Conservation (phyloP, 2,329 filamentous ascomycete species). For the Trichoderma asperellum region DNA sequence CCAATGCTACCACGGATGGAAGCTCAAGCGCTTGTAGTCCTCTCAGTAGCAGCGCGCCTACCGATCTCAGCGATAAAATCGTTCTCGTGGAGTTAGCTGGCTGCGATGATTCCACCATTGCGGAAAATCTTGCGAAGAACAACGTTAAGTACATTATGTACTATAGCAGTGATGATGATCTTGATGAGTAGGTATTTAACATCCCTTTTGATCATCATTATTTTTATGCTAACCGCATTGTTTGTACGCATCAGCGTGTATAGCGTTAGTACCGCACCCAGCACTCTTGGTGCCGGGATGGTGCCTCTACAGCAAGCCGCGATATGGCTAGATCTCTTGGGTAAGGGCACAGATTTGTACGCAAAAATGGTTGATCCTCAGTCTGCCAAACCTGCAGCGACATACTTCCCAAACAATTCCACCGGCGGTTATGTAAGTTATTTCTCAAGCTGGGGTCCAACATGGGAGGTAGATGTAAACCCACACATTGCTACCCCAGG, state of each 20-base stretch:
- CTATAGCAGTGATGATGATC: conserved; percentile 56
- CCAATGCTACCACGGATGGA: conserved; percentile 48
- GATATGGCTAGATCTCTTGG: conserved; percentile 1
- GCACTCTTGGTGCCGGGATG: conserved; percentile 43
- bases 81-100: conserved; percentile 60
- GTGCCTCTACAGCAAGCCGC: conserved; percentile 38
- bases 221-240: neutral
- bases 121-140: conserved; percentile 55
- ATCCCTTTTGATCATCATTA: too few relatives aligned
- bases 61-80: conserved; percentile 60
- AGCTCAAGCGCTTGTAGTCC: conserved; percentile 56
- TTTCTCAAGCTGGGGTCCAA: conserved; percentile 64
- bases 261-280: conserved; percentile 30
- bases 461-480: conserved; percentile 60
- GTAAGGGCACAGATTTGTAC: conserved; percentile 14
- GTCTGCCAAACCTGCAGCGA: neutral
- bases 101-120: conserved; percentile 53
- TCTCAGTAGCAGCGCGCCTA: conserved; percentile 53
- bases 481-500: conserved; percentile 60
- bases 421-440: conserved; percentile 56
- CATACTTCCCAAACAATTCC: conserved; percentile 41
- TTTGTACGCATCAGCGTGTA: neutral
- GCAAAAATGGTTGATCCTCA: conserved; percentile 4
- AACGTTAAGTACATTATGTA: conserved; percentile 62
- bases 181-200: neutral